Base-by-base conservation (phyloP, 345 rosid species). In the Brassica juncea region DNA sequence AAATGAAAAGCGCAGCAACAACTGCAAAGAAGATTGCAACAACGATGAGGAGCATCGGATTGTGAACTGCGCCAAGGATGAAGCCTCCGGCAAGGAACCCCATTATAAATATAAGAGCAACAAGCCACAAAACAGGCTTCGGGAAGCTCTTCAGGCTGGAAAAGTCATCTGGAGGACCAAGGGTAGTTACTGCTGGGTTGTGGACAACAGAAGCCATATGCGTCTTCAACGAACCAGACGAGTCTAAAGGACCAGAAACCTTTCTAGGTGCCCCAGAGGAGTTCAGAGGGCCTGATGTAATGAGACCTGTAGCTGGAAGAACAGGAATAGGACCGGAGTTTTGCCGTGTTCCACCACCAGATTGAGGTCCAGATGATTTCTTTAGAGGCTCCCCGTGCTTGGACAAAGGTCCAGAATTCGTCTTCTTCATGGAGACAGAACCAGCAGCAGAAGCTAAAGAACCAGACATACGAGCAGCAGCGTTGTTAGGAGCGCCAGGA, bases 11-110 rank as follows among this genome's bases (percentile, higher is more conserved):
- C 10, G 89, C 87, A 68, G 88, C 92, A 79, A 96, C 94, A 72
- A 89, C 80, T 65, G 85, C 88, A 75, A 93, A 96, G 68, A 96
- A 93, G 73, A 92, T 83, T 62, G 90, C 91, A 5, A 96, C 98
- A 74, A 92, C 92, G 21, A 96, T 84, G 52, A 96, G 97, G 75
- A 96, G 99, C 87, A 92, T 81, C 71, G 98, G 87, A 87, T 88
- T 96, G 84, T 88, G 98, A 78, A 96, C 99, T 55, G 98, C 98
- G 39, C 94, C 99, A 62, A 91, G 97, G 81, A 96, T 96, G 84
- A 96, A 93, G 68, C 99, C 99, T 74, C 99, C 99, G 11, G 97
- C 98, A 49, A 96, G 90, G 87, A 96, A 96, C 21, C 99, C 98
- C 99, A 93, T 96, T 63, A 96, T 82, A 58, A 93, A 96, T 35